Base-by-base conservation (phyloP, 345 rosid species). In the Gossypium mustelinum region DNA sequence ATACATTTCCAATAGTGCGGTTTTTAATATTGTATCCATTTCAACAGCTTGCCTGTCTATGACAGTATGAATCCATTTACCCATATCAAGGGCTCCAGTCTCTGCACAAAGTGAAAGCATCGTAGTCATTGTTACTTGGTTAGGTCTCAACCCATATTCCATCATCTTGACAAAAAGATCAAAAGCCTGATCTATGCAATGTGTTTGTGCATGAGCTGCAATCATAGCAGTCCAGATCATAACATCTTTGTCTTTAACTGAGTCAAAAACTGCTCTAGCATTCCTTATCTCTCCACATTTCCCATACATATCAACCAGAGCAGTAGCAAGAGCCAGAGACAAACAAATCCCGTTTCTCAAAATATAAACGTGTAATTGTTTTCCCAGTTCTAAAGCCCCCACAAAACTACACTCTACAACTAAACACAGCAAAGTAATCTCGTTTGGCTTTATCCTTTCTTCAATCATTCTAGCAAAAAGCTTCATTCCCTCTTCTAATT, bases 271-370 rank as follows among this genome's bases (percentile, higher is more conserved):
- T 11, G 75, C 76, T 79, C 75, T 79, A 13, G 88, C 86, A 74
- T 76, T 75, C 43, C 59, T 48, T 61, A 77, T 44, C n/a, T 81
- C 75, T 3, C 81, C 75, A 41, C 88, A 77, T 77, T 85, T 87
- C 70, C 87, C 90, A 29, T 87, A 87, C 90, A 83, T 83, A 68
- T 85, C 84, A 51, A 85, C 75, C 73, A 87, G 75, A 75, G 85
- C 84, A 61, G 84, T 77, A 17, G 70, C 55, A 58, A 82, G 56
- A 65, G 81, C 77, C 73, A 56, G 22, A 34, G 84, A 77, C 56
- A 75, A 48, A 22, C 8, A 27, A 17, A 55, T 76, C 66, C 77
- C 57, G 25, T 76, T 76, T 75, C 86, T 76, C 75, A 78, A 63
- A 68, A 82, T 59, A 61, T 81, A 87, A 11, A 77, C 82, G 68